A percentile compares a stretch with the other conserved stretches of the same genome.
Conservation (phyloP, 768 basidiomycete species). For the Russula ochroleuca region DNA sequence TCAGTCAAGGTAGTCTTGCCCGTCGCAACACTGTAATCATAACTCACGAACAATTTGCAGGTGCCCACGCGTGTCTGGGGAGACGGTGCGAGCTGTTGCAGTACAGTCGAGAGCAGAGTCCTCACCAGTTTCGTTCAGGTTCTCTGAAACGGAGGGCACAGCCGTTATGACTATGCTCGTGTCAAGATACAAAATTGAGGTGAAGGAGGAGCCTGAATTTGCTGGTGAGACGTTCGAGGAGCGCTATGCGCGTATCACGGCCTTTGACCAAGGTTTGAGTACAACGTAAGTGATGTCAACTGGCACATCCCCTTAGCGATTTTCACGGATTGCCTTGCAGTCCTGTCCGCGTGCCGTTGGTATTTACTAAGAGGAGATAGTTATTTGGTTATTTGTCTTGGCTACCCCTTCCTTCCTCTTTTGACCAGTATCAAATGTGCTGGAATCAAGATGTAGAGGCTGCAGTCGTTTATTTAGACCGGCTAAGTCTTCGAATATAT, state of each 20-base stretch:
- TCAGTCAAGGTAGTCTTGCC: slow-evolving; percentile 27
- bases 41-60: background rate
- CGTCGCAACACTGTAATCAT: background rate
- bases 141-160: slow-evolving; percentile 48
- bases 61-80: slow-evolving; percentile 28
- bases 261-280: slow-evolving; percentile 1
- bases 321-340: slow-evolving; percentile 2
- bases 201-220: slow-evolving; percentile 49
- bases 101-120: background rate
- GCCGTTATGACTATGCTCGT: slow-evolving; percentile 46
- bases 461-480: too few relatives aligned
- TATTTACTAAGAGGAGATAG: slow-evolving; percentile 26
- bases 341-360: slow-evolving; percentile 25
- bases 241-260: slow-evolving; percentile 33
- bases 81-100: slow-evolving; percentile 17
- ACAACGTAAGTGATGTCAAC: slow-evolving; percentile 9
- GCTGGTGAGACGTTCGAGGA: slow-evolving; percentile 43
- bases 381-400: background rate
- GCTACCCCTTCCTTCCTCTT: background rate
- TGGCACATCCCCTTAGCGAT: too few relatives aligned
- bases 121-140: slow-evolving; percentile 32
- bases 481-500: too few relatives aligned
- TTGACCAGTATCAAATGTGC: too few relatives aligned
- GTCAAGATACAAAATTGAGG: slow-evolving; percentile 42
- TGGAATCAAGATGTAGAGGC: too few relatives aligned